These are phyloP conservation scores for Cutaneotrichosporon sp. DNA, from an alignment of 1,284 basidiomycete species.

Conservation along the genomic window DNA sequence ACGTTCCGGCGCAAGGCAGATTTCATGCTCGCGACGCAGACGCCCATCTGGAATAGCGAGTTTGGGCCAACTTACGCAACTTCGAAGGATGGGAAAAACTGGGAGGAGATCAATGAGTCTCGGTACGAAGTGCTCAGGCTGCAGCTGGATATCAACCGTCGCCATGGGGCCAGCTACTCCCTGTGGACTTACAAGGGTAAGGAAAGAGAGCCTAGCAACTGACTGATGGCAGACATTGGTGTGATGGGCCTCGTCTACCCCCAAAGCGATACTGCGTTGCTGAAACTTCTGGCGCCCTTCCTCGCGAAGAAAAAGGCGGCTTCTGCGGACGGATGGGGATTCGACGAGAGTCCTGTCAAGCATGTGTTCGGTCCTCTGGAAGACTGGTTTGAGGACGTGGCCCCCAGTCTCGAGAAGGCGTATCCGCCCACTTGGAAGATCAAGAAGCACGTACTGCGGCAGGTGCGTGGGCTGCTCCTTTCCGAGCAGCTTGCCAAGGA, in stretches of 20 bases:
- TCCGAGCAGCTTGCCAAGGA: constrained; percentile 60
- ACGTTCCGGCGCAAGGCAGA: constrained; percentile 46
- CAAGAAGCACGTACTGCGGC: constrained; percentile 49
- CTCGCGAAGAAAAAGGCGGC: constrained; percentile 5
- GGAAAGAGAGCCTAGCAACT: neutral
- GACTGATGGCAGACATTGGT: neutral
- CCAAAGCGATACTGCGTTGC: constrained; percentile 60
- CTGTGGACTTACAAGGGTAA: constrained; percentile 7
- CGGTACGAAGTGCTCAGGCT: constrained; percentile 5
- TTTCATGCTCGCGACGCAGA: neutral
- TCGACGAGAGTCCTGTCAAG: constrained; percentile 49
- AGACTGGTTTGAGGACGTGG: constrained; percentile 52
- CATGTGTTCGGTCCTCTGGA: constrained; percentile 59
- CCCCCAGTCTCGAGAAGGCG: constrained; percentile 36
- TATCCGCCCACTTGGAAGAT: constrained; percentile 42
- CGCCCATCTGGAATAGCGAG: constrained; percentile 7
- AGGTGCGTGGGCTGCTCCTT: constrained; percentile 59
- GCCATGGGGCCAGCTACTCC: neutral
- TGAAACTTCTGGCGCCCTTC: constrained; percentile 1
- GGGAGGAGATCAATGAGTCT: constrained; percentile 1
- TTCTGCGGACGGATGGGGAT: constrained; percentile 63
- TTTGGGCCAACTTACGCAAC: constrained; percentile 7
- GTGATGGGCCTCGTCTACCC: constrained; percentile 52
- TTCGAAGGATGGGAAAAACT: neutral
- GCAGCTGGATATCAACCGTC: constrained; percentile 7